phyloP scores from a whole-genome alignment of 1,284 basidiomycete genomes.

The Pseudozyma flocculosa region DNA sequence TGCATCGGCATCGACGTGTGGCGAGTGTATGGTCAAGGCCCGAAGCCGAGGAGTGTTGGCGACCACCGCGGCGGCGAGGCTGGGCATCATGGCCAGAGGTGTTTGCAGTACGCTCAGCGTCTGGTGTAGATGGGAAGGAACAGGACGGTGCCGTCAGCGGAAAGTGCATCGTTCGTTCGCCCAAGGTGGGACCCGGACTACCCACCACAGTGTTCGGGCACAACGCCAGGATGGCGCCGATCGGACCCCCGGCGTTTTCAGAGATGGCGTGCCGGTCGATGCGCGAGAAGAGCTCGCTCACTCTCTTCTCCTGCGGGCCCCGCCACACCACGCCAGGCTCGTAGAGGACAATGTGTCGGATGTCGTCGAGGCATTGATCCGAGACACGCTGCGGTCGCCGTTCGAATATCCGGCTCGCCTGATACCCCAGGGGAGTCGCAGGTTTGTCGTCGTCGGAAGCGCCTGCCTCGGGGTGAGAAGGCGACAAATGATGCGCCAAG shows the following conservation, averaged over 20 bases:
- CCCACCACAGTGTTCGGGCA: not conserved
- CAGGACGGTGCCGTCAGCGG: not conserved
- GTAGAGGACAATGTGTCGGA: not conserved
- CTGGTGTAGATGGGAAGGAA: not conserved
- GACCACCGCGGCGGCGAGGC: not conserved
- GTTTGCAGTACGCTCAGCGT: not conserved
- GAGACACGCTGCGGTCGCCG: too few relatives aligned
- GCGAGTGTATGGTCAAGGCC: not conserved
- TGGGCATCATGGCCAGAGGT: not conserved
- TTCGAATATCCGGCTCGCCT: too few relatives aligned
- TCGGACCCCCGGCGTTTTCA: not conserved
- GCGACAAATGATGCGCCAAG: not conserved
- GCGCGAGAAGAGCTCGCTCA: not conserved
- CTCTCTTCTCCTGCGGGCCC: not conserved
- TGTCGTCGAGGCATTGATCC: too few relatives aligned
- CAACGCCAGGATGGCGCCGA: not conserved
- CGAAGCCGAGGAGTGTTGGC: not conserved
- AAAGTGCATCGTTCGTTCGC: not conserved
- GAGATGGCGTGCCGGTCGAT: not conserved
- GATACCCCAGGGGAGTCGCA: too few relatives aligned
- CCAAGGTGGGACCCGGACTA: not conserved
- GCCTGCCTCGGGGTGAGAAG: too few relatives aligned
- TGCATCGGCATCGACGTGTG: not conserved
- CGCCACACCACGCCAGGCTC: not conserved
- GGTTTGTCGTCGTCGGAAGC: too few relatives aligned